Conservation (phyloP, 208 protist genomes). For the Vickermania ingenoplastis region DNA sequence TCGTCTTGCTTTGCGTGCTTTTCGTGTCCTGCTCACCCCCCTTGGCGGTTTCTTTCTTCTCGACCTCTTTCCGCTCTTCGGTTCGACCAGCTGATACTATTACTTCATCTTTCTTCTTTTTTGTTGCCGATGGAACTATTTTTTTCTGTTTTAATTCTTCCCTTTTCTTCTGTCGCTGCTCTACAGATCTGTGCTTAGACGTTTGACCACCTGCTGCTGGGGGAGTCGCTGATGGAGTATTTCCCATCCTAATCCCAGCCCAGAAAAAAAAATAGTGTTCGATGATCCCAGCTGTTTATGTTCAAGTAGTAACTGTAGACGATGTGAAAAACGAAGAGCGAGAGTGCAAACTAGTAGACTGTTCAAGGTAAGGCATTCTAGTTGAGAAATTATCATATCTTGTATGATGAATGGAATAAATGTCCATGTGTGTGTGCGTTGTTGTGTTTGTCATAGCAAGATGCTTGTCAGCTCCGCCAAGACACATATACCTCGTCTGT, state of each 20-base stretch:
- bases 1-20: neutral
- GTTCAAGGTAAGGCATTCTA: too few relatives aligned
- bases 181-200: neutral
- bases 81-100: neutral
- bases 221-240: neutral
- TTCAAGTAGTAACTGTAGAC: too few relatives aligned
- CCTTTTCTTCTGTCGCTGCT: neutral
- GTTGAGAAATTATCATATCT: too few relatives aligned
- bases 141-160: neutral
- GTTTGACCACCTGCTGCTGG: neutral
- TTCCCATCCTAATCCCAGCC: too few relatives aligned
- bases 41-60: neutral
- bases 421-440: too few relatives aligned
- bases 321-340: too few relatives aligned
- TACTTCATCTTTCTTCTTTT: neutral
- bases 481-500: conserved; percentile 94
- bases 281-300: too few relatives aligned
- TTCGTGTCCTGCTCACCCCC: neutral
- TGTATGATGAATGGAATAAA: too few relatives aligned
- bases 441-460: too few relatives aligned
- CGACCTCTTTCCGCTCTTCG: neutral
- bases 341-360: too few relatives aligned
- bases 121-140: neutral
- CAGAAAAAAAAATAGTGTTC: too few relatives aligned
- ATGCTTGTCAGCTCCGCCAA: too few relatives aligned